phyloP scores from a whole-genome alignment of 192 early-diverging fungal species.

The Geranomyces variabilis region DNA sequence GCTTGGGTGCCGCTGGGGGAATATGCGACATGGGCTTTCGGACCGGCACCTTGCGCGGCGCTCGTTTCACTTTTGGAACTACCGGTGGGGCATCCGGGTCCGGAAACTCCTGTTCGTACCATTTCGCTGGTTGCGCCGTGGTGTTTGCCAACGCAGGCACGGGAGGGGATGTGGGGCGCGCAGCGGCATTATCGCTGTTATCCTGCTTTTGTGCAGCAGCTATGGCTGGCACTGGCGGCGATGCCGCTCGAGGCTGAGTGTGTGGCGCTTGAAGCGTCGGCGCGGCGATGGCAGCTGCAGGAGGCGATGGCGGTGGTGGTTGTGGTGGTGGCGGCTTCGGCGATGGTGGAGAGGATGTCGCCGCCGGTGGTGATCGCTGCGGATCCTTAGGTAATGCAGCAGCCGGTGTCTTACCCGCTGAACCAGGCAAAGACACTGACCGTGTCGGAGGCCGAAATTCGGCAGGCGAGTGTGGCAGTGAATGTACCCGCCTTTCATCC shows the following conservation, averaged over 20 bases:
- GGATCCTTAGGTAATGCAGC: too few species aligned
- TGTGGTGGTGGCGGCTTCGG: not conserved
- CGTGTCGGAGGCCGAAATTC: slow-evolving; percentile 17
- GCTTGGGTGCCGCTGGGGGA: not conserved
- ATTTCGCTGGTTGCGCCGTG: not conserved
- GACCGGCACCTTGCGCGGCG: not conserved
- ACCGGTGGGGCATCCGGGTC: slow-evolving; percentile 2
- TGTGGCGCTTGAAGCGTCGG: not conserved
- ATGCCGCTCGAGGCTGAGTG: slow-evolving; percentile 4
- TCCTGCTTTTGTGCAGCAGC: not conserved
- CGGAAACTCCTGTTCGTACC: slow-evolving; percentile 15
- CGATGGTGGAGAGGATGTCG: too few species aligned
- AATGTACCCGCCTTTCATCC: too few species aligned
- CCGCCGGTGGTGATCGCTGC: too few species aligned
- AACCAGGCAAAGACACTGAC: slow-evolving; percentile 1
- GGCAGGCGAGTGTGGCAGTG: slow-evolving; percentile 3
- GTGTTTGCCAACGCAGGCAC: slow-evolving; percentile 5
- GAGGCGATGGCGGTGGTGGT: not conserved
- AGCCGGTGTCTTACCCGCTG: not conserved
- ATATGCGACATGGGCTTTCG: not conserved
- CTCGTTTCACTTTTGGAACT: not conserved
- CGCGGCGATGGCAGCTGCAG: not conserved
- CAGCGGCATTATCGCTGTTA: not conserved
- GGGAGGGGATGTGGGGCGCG: not conserved
- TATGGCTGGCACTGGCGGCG: slow-evolving; percentile 20